Percentiles rank a stretch among this genome's conserved stretches.
Conservation (phyloP, 163 green algal species). For the Chlamydomonas reinhardtii region DNA sequence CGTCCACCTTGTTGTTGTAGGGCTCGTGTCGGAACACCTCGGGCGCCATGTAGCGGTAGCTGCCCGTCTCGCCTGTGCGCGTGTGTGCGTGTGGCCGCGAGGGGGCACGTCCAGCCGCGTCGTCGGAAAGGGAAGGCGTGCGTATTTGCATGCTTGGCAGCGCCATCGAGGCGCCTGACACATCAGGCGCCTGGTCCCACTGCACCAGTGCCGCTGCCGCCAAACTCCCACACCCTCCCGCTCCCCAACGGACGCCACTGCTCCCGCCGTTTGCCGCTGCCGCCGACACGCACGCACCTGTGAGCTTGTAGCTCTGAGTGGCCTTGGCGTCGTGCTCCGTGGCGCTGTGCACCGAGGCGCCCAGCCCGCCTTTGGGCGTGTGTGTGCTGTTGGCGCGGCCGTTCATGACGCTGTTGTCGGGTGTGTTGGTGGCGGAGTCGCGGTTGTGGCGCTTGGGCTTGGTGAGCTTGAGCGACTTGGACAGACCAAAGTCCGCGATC, state of each 20-base stretch:
- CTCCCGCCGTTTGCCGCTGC: too few species aligned
- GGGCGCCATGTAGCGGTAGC: constrained; percentile 85
- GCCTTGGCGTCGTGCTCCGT: neutral
- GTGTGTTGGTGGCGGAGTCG: constrained; percentile 20
- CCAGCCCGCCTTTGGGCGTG: neutral
- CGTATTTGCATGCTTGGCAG: too few species aligned
- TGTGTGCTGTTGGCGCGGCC: neutral
- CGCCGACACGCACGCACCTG: neutral
- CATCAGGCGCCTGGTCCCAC: too few species aligned
- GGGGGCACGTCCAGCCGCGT: too few species aligned
- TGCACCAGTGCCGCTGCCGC: too few species aligned
- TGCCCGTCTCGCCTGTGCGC: constrained; percentile 83
- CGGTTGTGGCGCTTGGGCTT: constrained; percentile 62
- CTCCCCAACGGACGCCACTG: too few species aligned
- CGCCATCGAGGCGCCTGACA: too few species aligned
- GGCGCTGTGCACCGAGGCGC: constrained; percentile 6
- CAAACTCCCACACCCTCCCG: too few species aligned
- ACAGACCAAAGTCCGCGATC: constrained; percentile 91
- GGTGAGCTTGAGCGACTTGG: constrained; percentile 87
- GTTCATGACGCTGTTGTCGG: constrained; percentile 45
- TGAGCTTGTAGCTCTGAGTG: constrained; percentile 59
- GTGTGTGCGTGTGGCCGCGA: too few species aligned
- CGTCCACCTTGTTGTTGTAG: constrained; percentile 87
- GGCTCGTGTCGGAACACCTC: constrained; percentile 94
- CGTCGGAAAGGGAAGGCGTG: too few species aligned